Evolutionary conservation across 768 basidiomycete genomes (phyloP).

Genomic region (Podaxis sp.): DNA sequence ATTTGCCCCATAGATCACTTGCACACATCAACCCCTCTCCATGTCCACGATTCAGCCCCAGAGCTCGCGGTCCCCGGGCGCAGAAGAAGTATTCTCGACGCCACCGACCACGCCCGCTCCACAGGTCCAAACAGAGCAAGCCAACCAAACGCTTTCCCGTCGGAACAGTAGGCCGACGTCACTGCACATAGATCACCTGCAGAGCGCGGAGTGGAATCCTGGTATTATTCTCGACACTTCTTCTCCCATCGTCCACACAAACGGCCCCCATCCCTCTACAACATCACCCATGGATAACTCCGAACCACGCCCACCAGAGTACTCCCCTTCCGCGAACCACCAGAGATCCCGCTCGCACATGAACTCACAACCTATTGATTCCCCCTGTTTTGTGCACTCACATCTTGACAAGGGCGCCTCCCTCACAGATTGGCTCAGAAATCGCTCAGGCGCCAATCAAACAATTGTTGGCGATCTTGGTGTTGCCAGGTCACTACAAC

Average conservation of each 20-base stretch:
- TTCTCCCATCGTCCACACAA: constrained; percentile 28
- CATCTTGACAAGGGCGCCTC: constrained; percentile 83
- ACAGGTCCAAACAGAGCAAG: constrained; percentile 17
- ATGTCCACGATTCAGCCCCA: constrained; percentile 4
- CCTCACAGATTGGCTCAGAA: constrained; percentile 70
- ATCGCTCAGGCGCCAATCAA: constrained; percentile 34
- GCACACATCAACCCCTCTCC: not conserved
- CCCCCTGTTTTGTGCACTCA: constrained; percentile 93
- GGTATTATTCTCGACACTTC: constrained; percentile 43
- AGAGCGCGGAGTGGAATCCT: constrained; percentile 36
- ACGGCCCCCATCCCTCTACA: constrained; percentile 8
- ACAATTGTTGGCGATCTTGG: constrained; percentile 37
- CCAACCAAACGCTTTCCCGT: constrained; percentile 33
- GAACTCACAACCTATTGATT: constrained; percentile 44
- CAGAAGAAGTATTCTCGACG: constrained; percentile 39
- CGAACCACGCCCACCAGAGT: constrained; percentile 20
- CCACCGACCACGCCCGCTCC: constrained; percentile 37
- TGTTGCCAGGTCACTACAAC: constrained; percentile 50
- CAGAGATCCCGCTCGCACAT: constrained; percentile 23
- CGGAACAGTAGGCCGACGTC: constrained; percentile 44
- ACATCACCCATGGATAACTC: constrained; percentile 13
- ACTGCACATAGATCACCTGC: constrained; percentile 40
- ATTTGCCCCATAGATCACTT: not conserved
- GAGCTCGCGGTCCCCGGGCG: constrained; percentile 31
- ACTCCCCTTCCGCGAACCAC: constrained; percentile 19